A percentile compares a stretch with the other conserved stretches of the same genome.
phyloP scores from a whole-genome alignment of 2,329 filamentous ascomycete genomes.

The Ophiognomonia clavigignenti-juglandacearum region DNA sequence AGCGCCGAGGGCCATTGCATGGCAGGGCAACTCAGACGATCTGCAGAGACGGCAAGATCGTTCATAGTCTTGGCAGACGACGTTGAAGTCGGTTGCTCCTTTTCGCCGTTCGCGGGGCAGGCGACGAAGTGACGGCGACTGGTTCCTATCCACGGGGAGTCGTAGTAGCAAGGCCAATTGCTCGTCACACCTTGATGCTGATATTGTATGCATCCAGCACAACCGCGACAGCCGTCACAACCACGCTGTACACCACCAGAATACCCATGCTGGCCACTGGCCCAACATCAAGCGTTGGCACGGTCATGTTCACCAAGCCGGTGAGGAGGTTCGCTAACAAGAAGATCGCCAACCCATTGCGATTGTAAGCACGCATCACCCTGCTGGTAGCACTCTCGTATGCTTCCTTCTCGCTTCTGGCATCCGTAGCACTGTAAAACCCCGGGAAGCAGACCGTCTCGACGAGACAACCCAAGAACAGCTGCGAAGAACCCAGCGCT shows the following conservation, averaged over 20 bases:
- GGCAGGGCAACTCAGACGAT: no score
- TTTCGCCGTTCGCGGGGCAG: no score
- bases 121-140: no score
- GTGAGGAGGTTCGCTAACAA: constrained; percentile 85
- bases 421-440: constrained; percentile 54
- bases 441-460: constrained; percentile 76
- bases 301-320: constrained; percentile 79
- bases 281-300: constrained; percentile 73
- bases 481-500: constrained; percentile 84
- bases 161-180: no score
- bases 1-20: no score
- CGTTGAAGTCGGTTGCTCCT: no score
- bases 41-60: no score
- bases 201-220: constrained; percentile 60
- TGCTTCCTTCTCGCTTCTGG: constrained; percentile 56
- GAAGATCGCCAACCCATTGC: constrained; percentile 82
- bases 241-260: constrained; percentile 65
- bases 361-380: constrained; percentile 79
- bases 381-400: constrained; percentile 69
- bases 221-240: constrained; percentile 64
- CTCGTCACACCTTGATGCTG: constrained; percentile 61
- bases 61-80: no score
- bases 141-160: no score
- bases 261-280: constrained; percentile 65
- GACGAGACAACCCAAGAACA: constrained; percentile 71